A percentile compares a stretch with the other conserved stretches of the same genome.
These are phyloP conservation scores for Fonsecaea monophora DNA, from an alignment of 2,329 filamentous ascomycete species.

Conservation along the genomic window DNA sequence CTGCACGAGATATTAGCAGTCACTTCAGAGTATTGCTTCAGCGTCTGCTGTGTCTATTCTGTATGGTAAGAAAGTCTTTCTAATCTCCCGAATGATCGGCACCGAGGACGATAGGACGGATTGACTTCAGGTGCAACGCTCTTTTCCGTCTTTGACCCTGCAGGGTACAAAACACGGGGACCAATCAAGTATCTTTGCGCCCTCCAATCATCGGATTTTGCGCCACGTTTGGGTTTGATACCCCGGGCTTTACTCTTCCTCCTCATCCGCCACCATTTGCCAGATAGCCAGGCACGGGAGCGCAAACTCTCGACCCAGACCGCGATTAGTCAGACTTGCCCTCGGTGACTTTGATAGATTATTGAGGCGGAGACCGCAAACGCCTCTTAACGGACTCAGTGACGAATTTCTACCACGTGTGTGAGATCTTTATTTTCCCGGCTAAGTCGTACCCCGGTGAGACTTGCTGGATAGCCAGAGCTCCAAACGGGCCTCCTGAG, in stretches of 20 bases:
- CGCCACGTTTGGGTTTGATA: slow-evolving; percentile 2
- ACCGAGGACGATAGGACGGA: not conserved
- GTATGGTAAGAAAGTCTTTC: not conserved
- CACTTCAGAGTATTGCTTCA: not conserved
- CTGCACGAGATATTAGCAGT: not conserved
- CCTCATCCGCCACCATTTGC: not conserved
- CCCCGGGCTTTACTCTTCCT: not conserved
- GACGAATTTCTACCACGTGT: not conserved
- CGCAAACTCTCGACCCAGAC: not conserved
- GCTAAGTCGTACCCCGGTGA: not conserved
- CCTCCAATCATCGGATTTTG: slow-evolving; percentile 4
- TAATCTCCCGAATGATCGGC: not conserved
- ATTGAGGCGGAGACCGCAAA: not conserved
- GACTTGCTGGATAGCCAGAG: not conserved
- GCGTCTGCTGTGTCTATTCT: not conserved
- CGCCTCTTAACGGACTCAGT: not conserved
- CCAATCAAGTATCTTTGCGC: slow-evolving; percentile 26
- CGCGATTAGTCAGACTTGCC: not conserved
- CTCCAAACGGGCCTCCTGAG: not conserved
- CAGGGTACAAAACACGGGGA: not conserved
- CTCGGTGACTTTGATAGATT: not conserved
- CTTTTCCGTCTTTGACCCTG: slow-evolving; percentile 12
- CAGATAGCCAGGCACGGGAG: not conserved
- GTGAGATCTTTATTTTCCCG: not conserved
- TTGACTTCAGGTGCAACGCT: slow-evolving; percentile 7